Conservation (phyloP, 768 basidiomycete genomes). For the Amyloporia xantha region DNA sequence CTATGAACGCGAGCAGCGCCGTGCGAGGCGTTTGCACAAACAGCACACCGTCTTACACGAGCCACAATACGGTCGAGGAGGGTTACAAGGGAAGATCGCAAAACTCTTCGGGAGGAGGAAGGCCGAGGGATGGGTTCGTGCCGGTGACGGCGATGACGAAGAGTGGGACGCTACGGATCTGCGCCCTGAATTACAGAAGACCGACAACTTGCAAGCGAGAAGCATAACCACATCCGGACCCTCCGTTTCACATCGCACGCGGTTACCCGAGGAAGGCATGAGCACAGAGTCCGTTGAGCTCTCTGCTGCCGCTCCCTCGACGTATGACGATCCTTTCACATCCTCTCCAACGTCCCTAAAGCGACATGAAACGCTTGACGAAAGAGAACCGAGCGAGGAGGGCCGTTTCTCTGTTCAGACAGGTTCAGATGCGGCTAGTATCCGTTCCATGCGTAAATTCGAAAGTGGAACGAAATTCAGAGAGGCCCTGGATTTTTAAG, state of each 20-base stretch:
- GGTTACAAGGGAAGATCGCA: constrained; percentile 23
- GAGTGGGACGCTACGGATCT: constrained; percentile 33
- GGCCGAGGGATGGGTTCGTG: constrained; percentile 44
- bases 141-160: constrained; percentile 35
- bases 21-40: constrained; percentile 14
- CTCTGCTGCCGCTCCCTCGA: constrained; percentile 1
- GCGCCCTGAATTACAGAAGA: neutral
- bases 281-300: constrained; percentile 15
- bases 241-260: neutral
- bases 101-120: constrained; percentile 23
- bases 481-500: constrained; percentile 14
- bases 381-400: constrained; percentile 1
- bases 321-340: constrained; percentile 4
- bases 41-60: constrained; percentile 14
- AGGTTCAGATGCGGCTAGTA: constrained; percentile 2
- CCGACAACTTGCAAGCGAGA: neutral
- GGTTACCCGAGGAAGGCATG: neutral
- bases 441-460: constrained; percentile 21
- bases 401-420: constrained; percentile 15
- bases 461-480: constrained; percentile 26
- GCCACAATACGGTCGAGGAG: constrained; percentile 16
- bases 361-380: neutral
- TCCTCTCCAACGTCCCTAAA: constrained; percentile 9
- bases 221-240: neutral
- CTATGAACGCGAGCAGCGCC: constrained; percentile 23